Evolutionary conservation across 176 grass and related monocot species (phyloP), one percentile per base, ranked within the genome.

Genomic region (Hsuehochloa calcarea): DNA sequence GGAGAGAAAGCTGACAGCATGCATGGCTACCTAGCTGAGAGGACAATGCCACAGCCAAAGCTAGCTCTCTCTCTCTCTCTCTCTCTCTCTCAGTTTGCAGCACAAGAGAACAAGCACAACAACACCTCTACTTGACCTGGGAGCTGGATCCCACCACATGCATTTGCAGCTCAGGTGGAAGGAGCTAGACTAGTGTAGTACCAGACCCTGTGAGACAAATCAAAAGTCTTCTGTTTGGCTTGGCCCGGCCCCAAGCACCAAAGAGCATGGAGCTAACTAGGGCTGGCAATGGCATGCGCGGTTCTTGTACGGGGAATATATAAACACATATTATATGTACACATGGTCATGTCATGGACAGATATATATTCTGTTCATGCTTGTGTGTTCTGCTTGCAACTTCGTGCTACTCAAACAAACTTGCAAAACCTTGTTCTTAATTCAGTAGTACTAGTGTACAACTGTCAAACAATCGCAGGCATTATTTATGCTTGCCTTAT

Each of bases 1-100:
- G 77, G 56, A 65, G 82, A 88, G 85, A 87, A 91, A 91, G 90
- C 77, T 80, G 78, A 25, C 13, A n/a, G 16, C 62, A 77, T 84
- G 80, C 80, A 84, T 89, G 87, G 72, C 70, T 46, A 29, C 14
- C 56, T 34, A 23, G 43, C 35, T 58, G 52, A 54, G 44, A 80
- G 54, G 43, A 73, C 68, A 38, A 74, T 12, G 82, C 82, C 39
- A 74, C 64, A 51, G 76, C 50, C 40, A 80, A 78, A 85, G 51
- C 72, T 17, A 12, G 15, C 61, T 3, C 8, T 46, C 61, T 56
- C 1, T 5, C 44, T 16, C 34, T 27, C 20, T 1, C 51, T 41
- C 22, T 34, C 11, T 74, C 27, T 38, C 55, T 47, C 17, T 10
- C 5, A 2, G 0, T 12, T 43, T 45, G 68, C 17, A 5, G 35